phyloP scores from a whole-genome alignment of 176 grass and related monocot genomes.

The Alopecurus myosuroides region DNA sequence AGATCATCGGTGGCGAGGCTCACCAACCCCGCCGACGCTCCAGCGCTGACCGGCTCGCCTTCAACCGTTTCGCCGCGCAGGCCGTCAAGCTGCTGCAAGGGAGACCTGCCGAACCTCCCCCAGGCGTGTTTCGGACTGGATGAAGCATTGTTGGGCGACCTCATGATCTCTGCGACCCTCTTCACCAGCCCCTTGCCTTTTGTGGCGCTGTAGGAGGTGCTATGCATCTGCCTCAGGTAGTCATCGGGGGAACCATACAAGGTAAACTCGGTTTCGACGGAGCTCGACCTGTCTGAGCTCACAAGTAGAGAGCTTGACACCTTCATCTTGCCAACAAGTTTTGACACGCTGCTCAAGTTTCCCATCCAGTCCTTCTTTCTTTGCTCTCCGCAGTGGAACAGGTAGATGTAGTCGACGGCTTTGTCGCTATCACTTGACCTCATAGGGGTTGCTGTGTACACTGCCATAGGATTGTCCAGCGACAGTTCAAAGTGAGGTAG shows the following conservation, averaged over 20 bases:
- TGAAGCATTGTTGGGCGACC: constrained; percentile 36
- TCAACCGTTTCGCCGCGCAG: constrained; percentile 6
- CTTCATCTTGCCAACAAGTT: constrained; percentile 67
- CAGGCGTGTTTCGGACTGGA: constrained; percentile 37
- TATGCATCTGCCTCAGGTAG: constrained; percentile 39
- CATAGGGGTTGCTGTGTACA: constrained; percentile 50
- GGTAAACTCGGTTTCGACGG: constrained; percentile 66
- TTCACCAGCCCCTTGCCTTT: constrained; percentile 58
- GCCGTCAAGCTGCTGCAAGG: constrained; percentile 33
- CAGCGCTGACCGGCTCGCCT: constrained; percentile 16
- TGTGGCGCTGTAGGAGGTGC: constrained; percentile 26
- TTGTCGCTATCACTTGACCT: constrained; percentile 28
- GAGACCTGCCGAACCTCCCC: constrained; percentile 29
- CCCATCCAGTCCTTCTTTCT: constrained; percentile 48
- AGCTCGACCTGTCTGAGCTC: constrained; percentile 27
- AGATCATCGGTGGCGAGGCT: constrained; percentile 33
- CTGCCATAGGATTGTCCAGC: constrained; percentile 29
- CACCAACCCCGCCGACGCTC: constrained; percentile 22
- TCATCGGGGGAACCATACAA: constrained; percentile 64
- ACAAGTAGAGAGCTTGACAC: constrained; percentile 57
- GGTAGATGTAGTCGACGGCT: constrained; percentile 55
- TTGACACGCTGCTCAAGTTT: constrained; percentile 24
- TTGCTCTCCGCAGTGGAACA: constrained; percentile 50
- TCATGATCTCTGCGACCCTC: constrained; percentile 69
- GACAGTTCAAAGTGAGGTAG: constrained; percentile 67